phyloP scores from a whole-genome alignment of 306 rosid species.

The Citrullus amarus region DNA sequence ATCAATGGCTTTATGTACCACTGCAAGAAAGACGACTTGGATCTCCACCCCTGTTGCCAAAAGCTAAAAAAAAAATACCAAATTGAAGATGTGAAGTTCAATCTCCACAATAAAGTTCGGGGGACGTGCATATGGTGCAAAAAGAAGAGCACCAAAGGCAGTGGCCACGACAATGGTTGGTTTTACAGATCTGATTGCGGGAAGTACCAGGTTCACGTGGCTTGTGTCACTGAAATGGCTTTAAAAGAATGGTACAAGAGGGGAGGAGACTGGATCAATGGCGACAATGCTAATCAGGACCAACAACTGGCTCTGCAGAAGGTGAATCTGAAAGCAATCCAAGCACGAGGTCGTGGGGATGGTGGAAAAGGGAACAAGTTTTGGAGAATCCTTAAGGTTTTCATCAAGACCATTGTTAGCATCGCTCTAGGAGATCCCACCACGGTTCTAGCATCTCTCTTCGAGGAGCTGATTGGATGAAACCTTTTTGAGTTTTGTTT shows the following conservation, averaged over 20 bases:
- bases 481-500: not conserved
- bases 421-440: conserved; percentile 11
- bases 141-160: not conserved
- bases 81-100: not conserved
- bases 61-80: not conserved
- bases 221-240: conserved; percentile 1
- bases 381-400: not conserved
- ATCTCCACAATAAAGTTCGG: not conserved
- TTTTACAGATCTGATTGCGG: conserved; percentile 7
- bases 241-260: not conserved
- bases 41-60: not conserved
- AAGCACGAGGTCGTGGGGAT: not conserved
- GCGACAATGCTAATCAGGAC: not conserved
- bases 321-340: not conserved
- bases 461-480: not conserved
- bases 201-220: conserved; percentile 6
- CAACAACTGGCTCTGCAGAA: not conserved
- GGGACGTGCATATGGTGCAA: conserved; percentile 9
- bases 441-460: not conserved
- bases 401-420: not conserved
- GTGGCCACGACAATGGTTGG: not conserved
- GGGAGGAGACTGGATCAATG: not conserved
- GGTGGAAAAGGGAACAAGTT: not conserved
- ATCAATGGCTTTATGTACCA: conserved; percentile 3
- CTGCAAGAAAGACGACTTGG: not conserved